Evolutionary conservation across 2,329 filamentous ascomycete species (phyloP).

Genomic region (Pseudogymnoascus sp.): DNA sequence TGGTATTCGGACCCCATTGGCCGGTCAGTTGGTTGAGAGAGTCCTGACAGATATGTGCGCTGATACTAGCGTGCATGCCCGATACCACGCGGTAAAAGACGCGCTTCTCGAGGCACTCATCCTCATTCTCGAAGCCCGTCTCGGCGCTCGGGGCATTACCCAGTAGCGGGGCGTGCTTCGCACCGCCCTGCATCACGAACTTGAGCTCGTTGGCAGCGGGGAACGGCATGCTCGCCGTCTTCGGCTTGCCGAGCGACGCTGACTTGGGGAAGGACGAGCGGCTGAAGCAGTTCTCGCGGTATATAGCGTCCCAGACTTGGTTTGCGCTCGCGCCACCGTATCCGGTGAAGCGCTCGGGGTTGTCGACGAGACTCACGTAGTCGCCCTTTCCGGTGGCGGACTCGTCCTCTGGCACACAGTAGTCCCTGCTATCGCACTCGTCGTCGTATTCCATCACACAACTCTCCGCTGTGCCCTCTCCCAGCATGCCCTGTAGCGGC

Average conservation of each 20-base stretch:
- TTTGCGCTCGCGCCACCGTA: conserved; percentile 78
- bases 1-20: conserved; percentile 81
- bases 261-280: conserved; percentile 56
- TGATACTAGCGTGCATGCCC: conserved; percentile 97
- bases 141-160: conserved; percentile 53
- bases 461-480: conserved; percentile 83
- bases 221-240: conserved; percentile 29
- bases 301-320: conserved; percentile 95
- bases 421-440: conserved; percentile 93
- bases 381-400: conserved; percentile 80
- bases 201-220: conserved; percentile 55
- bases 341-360: conserved; percentile 92
- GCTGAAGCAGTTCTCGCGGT: conserved; percentile 93
- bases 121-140: conserved; percentile 67
- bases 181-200: conserved; percentile 51
- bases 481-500: conserved; percentile 75
- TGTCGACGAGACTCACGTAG: conserved; percentile 89
- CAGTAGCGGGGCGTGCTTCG: conserved; percentile 40
- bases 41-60: conserved; percentile 90
- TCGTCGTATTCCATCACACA: conserved; percentile 97
- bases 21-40: conserved; percentile 94
- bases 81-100: conserved; percentile 94
- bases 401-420: conserved; percentile 94
- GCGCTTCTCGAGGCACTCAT: conserved; percentile 96
- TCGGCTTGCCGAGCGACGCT: conserved; percentile 43